Evolutionary conservation across 2,329 filamentous ascomycete genomes (phyloP), one percentile per base, ranked within the genome.

Genomic region (Torrubiellomyces zombiae): DNA sequence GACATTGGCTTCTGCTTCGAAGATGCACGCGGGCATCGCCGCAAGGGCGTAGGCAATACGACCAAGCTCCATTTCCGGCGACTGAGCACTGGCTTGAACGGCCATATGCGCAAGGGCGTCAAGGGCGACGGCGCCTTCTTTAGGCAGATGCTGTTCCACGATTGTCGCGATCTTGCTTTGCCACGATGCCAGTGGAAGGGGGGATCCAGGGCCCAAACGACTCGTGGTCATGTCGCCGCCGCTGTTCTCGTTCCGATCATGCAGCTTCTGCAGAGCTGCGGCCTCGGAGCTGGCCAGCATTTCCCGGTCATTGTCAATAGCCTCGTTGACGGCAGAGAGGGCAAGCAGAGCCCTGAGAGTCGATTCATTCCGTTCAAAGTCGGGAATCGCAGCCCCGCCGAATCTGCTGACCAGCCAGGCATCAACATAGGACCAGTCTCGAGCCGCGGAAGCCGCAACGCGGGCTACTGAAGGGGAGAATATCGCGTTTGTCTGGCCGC

Each of bases 401-500:
- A 78, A 79, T 42, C 78, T 78, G 30, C 67, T 63, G 22, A 63
- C 59, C 8, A 94, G 68, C 85, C 86, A 95, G 38, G 60, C 59
- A 50, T 91, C 82, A 37, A 94, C 67, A 36, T 79, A 82, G 28
- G 73, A 75, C 86, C 86, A 95, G 51, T 94, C 85, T 44, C 86
- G 85, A 23, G 82, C 79, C 33, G 78, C 73, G 9, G 78, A 77
- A 33, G 79, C 77, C 37, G 81, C 78, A 32, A 78, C 74, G 30
- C 81, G 75, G 26, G 71, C 70, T 16, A 73, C 55, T 0, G 69
- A 73, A 9, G 72, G 72, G 4, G 72, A 76, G 51, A 76, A 77
- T 28, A 77, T 72, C 32, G 69, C 67, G 8, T 25, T 23, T 4
- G 27, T 11, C 12, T 25, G 22, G 5, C 13, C 13, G 7, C 12